Conservation (phyloP, 1,284 basidiomycete genomes). For the Ustilago xerochloae region DNA sequence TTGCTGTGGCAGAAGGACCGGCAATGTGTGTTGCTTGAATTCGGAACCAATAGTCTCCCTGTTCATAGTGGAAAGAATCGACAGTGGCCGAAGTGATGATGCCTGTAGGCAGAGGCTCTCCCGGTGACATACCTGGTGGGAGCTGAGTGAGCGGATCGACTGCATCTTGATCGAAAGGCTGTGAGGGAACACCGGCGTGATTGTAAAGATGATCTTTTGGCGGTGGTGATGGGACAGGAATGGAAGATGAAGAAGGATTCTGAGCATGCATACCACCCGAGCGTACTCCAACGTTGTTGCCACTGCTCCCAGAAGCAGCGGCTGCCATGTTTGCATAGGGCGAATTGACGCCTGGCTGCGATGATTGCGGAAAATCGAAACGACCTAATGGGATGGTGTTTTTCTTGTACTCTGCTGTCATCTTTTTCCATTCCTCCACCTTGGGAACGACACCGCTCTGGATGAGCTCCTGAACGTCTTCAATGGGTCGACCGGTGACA, state of each 20-base stretch:
- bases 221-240: conserved; percentile 39
- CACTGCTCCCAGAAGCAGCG: conserved; percentile 31
- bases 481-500: conserved; percentile 74
- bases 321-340: conserved; percentile 43
- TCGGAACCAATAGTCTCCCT: conserved; percentile 97
- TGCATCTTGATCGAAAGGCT: conserved; percentile 19
- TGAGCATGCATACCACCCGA: conserved; percentile 16
- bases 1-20: conserved; percentile 36
- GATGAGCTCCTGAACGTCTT: conserved; percentile 81
- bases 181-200: conserved; percentile 20
- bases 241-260: conserved; percentile 28
- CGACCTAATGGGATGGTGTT: conserved; percentile 91
- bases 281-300: conserved; percentile 11
- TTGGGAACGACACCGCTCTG: conserved; percentile 86
- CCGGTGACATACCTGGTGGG: conserved; percentile 57
- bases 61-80: conserved; percentile 95
- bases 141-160: conserved; percentile 50
- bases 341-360: conserved; percentile 37
- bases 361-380: conserved; percentile 46
- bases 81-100: conserved; percentile 88
- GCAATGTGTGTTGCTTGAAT: conserved; percentile 80
- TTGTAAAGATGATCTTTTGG: conserved; percentile 49
- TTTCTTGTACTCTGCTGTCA: conserved; percentile 93
- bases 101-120: conserved; percentile 70
- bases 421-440: conserved; percentile 98